Evolutionary conservation across 495 filamentous ascomycete genomes (phyloP).

Genomic region (Umbilicaria muhlenbergii): DNA sequence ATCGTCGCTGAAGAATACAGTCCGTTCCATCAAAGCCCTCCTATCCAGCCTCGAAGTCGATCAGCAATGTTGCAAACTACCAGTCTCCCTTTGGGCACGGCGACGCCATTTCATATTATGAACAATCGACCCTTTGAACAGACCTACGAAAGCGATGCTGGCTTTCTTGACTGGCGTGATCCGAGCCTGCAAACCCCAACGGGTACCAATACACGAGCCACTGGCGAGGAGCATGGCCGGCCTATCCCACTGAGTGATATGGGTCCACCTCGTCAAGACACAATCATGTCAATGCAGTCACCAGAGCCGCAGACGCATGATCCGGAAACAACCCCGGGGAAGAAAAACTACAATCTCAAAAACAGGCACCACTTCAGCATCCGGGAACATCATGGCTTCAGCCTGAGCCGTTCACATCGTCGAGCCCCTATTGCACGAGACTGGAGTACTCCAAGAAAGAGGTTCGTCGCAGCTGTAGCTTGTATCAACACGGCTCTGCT

Average conservation of each 20-base stretch:
- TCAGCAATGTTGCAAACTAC: neutral
- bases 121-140: too few species aligned
- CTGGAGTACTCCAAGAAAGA: conserved; percentile 47
- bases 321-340: conserved; percentile 1
- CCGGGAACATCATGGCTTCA: conserved; percentile 27
- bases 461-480: conserved; percentile 48
- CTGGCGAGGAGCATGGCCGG: conserved; percentile 3
- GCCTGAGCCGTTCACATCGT: conserved; percentile 31
- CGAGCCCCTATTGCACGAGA: conserved; percentile 42
- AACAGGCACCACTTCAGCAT: conserved; percentile 18
- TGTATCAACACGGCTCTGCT: conserved; percentile 54
- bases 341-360: conserved; percentile 12
- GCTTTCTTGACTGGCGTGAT: too few species aligned
- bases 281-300: conserved; percentile 23
- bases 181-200: too few species aligned
- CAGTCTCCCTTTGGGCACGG: too few species aligned
- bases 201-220: conserved; percentile 9
- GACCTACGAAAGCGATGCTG: too few species aligned
- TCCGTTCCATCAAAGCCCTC: neutral
- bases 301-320: conserved; percentile 23
- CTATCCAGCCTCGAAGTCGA: conserved; percentile 2
- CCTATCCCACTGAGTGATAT: conserved; percentile 4
- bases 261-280: conserved; percentile 13
- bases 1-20: neutral
- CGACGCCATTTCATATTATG: too few species aligned